These are phyloP conservation scores for Monilinia laxa DNA, from an alignment of 2,329 filamentous ascomycete genomes.

Conservation along the genomic window DNA sequence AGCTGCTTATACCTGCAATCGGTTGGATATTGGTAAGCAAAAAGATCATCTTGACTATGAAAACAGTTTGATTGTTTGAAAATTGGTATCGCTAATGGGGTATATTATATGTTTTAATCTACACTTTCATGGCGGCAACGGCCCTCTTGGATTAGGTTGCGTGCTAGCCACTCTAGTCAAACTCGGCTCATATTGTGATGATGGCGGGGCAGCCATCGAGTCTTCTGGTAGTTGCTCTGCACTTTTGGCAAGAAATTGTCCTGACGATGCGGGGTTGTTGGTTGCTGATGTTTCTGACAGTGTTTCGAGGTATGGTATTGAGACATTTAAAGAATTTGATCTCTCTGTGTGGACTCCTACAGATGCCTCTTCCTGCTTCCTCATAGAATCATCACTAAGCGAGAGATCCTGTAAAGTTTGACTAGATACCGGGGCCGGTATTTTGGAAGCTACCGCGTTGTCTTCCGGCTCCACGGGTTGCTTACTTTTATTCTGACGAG, in stretches of 20 bases:
- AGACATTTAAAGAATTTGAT: neutral
- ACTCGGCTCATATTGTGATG: neutral
- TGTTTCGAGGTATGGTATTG: neutral
- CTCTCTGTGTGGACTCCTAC: neutral
- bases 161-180: neutral
- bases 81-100: neutral
- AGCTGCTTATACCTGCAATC: neutral
- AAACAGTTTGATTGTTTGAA: too few relatives aligned
- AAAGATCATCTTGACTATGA: too few relatives aligned
- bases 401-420: neutral
- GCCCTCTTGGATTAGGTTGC: neutral
- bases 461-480: conserved; percentile 14
- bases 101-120: conserved; percentile 4
- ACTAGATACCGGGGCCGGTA: neutral
- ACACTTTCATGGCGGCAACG: neutral
- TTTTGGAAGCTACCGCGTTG: conserved; percentile 14
- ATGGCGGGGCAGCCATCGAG: neutral
- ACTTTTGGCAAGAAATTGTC: neutral
- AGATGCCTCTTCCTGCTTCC: neutral
- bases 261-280: neutral
- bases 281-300: neutral
- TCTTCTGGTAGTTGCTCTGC: neutral
- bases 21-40: neutral
- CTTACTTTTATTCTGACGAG: conserved; percentile 51
- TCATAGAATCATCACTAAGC: neutral